Evolutionary conservation across 2,329 filamentous ascomycete species (phyloP).

Genomic region (Paraphoma sp.): DNA sequence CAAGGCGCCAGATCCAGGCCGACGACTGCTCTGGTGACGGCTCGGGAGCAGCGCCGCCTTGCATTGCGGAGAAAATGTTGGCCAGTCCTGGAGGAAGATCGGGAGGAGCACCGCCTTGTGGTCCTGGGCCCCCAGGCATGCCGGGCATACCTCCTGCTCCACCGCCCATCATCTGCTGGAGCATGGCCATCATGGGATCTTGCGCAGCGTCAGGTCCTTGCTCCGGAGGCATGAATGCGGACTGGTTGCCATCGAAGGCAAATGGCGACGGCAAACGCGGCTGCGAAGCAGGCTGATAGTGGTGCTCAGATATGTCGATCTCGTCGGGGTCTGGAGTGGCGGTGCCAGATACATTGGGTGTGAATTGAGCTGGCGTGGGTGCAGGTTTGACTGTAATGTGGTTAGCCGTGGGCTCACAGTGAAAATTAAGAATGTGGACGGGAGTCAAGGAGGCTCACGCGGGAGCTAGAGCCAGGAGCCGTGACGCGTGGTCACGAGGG

Average conservation of each 20-base stretch:
- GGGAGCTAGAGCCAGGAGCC: neutral
- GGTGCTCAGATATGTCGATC: constrained; percentile 79
- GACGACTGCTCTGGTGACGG: constrained; percentile 51
- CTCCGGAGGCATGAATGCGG: constrained; percentile 25
- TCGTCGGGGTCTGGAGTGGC: constrained; percentile 69
- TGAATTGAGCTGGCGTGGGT: constrained; percentile 21
- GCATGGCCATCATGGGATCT: constrained; percentile 77
- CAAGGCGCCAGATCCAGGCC: constrained; percentile 70
- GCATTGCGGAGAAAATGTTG: constrained; percentile 54
- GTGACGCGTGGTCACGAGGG: constrained; percentile 7
- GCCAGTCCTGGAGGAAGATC: constrained; percentile 51
- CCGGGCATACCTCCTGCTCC: constrained; percentile 46
- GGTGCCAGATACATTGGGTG: constrained; percentile 30
- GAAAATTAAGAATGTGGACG: neutral
- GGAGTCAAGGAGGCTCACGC: neutral
- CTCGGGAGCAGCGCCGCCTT: constrained; percentile 42
- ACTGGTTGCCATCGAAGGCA: constrained; percentile 33
- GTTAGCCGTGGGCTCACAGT: constrained; percentile 24
- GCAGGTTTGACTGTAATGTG: constrained; percentile 29
- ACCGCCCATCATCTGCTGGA: constrained; percentile 73
- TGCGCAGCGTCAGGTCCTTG: constrained; percentile 45
- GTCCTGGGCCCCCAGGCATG: constrained; percentile 33
- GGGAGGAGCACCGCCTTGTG: constrained; percentile 32
- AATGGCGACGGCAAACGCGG: constrained; percentile 48
- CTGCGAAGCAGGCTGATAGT: constrained; percentile 64